Conservation (phyloP, 2,329 filamentous ascomycete genomes). For the Ophiocordyceps australis region DNA sequence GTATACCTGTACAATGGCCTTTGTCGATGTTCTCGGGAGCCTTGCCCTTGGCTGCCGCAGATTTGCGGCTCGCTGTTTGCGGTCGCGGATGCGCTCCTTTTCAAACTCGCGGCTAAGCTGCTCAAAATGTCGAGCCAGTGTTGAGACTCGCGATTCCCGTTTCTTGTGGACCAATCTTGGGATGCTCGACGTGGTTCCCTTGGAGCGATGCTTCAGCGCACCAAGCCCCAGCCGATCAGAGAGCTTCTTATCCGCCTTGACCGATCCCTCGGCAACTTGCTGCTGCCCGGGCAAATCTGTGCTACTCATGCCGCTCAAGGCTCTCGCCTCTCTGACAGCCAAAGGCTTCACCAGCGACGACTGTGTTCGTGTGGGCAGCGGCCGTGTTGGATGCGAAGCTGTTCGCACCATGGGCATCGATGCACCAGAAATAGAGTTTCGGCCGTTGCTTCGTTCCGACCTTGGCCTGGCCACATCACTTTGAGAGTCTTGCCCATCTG, state of each 20-base stretch:
- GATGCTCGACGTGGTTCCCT: constrained; percentile 55
- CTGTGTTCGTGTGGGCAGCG: constrained; percentile 25
- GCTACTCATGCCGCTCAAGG: constrained; percentile 5
- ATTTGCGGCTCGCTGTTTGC: constrained; percentile 62
- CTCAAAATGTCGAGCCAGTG: constrained; percentile 89
- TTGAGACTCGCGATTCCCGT: constrained; percentile 65
- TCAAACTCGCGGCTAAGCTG: constrained; percentile 93
- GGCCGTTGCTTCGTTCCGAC: constrained; percentile 14
- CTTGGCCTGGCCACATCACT: too few relatives aligned
- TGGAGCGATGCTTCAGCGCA: constrained; percentile 41
- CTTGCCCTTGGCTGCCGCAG: constrained; percentile 61
- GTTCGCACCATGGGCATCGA: constrained; percentile 36
- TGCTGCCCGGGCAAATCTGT: constrained; percentile 6
- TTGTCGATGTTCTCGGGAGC: constrained; percentile 73
- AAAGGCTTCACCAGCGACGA: constrained; percentile 23
- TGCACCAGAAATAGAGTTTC: constrained; percentile 24
- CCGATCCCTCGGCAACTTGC: constrained; percentile 15
- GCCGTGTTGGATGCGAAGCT: constrained; percentile 30
- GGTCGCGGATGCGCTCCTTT: constrained; percentile 76
- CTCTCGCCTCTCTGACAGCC: constrained; percentile 15
- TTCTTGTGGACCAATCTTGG: constrained; percentile 68
- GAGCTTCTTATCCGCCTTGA: constrained; percentile 55
- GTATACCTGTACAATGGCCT: constrained; percentile 91
- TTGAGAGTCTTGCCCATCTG: too few relatives aligned
- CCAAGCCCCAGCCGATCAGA: constrained; percentile 52